Conservation (phyloP, 768 basidiomycete species). For the Nidularia sp. region DNA sequence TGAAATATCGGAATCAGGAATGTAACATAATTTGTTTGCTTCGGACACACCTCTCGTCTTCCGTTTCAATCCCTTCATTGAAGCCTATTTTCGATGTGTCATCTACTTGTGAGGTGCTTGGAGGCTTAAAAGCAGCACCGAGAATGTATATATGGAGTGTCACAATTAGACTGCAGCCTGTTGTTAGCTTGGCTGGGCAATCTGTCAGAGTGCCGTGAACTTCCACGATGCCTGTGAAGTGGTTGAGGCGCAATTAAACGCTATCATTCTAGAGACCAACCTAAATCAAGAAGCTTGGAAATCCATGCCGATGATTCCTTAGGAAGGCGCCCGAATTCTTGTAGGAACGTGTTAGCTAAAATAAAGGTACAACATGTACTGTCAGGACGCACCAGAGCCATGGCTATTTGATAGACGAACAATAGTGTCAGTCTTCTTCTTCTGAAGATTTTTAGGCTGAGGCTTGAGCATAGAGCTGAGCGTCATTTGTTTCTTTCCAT, state of each 20-base stretch:
- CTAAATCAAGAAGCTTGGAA: constrained; percentile 67
- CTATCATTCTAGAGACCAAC: constrained; percentile 26
- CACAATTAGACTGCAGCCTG: constrained; percentile 76
- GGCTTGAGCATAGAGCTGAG: constrained; percentile 65
- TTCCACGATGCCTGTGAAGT: constrained; percentile 51
- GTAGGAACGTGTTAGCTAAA: not conserved
- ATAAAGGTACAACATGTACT: not conserved
- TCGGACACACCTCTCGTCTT: constrained; percentile 54
- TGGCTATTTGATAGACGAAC: constrained; percentile 61
- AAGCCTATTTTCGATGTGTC: constrained; percentile 38
- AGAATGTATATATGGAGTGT: constrained; percentile 72
- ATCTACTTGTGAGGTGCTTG: constrained; percentile 27
- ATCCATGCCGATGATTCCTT: constrained; percentile 72
- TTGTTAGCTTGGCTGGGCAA: constrained; percentile 65
- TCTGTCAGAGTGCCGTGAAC: constrained; percentile 74
- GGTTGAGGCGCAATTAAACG: not conserved
- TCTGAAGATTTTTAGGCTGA: constrained; percentile 45
- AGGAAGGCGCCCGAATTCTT: constrained; percentile 77
- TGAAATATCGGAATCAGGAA: constrained; percentile 7
- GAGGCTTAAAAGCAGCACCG: constrained; percentile 60
- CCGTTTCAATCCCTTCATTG: constrained; percentile 77
- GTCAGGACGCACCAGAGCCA: constrained; percentile 53
- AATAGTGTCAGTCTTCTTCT: constrained; percentile 57
- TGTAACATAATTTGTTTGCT: not conserved
- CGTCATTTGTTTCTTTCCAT: constrained; percentile 61